These are phyloP conservation scores for Aechmea fasciata DNA, from an alignment of 176 grass and related monocot species.

Conservation along the genomic window DNA sequence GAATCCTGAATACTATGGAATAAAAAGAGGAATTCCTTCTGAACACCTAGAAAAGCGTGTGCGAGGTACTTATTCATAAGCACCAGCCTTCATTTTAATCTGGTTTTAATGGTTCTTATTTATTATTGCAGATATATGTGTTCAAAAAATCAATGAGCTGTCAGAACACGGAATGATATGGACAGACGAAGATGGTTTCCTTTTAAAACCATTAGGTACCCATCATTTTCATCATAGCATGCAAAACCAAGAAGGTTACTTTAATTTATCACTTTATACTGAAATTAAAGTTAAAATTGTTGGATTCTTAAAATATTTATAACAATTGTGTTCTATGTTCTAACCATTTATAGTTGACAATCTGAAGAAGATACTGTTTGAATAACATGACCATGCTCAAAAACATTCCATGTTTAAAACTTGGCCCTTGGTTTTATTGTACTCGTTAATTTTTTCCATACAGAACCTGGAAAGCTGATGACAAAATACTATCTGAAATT, in stretches of 20 bases:
- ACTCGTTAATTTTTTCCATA: conserved; percentile 14
- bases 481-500: conserved; percentile 96
- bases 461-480: conserved; percentile 93
- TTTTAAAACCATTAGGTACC: conserved; percentile 83
- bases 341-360: too few relatives aligned
- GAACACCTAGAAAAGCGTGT: conserved; percentile 71
- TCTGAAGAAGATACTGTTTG: too few relatives aligned
- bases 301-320: too few relatives aligned
- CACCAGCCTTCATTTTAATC: neutral
- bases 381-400: too few relatives aligned
- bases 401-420: neutral
- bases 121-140: conserved; percentile 69
- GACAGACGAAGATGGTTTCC: conserved; percentile 79
- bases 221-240: conserved; percentile 4
- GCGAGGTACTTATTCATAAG: conserved; percentile 40
- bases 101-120: conserved; percentile 5
- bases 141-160: conserved; percentile 72
- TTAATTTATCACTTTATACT: neutral
- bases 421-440: neutral
- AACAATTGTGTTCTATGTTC: too few relatives aligned
- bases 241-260: neutral
- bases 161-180: conserved; percentile 78
- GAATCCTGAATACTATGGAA: conserved; percentile 92
- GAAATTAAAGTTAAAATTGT: too few relatives aligned
- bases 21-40: conserved; percentile 49